Conservation (phyloP, 176 grass and related monocot species). For the Aegilops speltoides region DNA sequence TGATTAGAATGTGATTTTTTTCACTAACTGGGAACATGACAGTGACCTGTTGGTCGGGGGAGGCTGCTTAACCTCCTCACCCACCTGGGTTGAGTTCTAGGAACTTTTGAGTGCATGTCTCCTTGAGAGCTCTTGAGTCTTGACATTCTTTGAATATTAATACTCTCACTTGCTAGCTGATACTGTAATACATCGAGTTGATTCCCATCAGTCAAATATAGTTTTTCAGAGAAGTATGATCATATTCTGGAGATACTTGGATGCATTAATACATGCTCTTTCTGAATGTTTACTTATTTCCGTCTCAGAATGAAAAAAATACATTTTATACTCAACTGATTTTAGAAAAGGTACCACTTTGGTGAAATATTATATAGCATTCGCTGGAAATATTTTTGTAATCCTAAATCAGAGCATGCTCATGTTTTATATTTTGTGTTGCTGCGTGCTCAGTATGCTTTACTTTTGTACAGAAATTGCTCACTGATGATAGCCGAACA, state of each 20-base stretch:
- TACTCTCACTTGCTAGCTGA: neutral
- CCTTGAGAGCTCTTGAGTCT: neutral
- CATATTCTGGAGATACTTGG: neutral
- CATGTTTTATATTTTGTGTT: neutral
- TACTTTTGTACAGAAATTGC: slow-evolving; percentile 68
- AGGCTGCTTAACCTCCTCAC: neutral
- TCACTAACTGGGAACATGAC: neutral
- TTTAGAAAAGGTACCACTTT: slow-evolving; percentile 3
- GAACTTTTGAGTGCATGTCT: neutral
- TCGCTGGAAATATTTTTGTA: neutral
- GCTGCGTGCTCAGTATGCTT: neutral
- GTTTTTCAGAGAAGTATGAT: neutral
- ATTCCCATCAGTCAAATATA: neutral
- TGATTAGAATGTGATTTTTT: neutral
- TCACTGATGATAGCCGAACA: slow-evolving; percentile 46
- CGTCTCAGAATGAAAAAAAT: neutral
- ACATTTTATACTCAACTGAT: neutral
- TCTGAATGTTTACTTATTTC: slow-evolving; percentile 1
- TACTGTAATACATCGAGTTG: neutral
- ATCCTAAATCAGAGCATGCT: neutral
- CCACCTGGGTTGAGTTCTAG: neutral
- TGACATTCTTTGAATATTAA: neutral
- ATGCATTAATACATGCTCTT: neutral
- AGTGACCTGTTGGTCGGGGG: neutral
- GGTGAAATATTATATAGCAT: neutral